phyloP scores from a whole-genome alignment of 164 flowering plant genomes.

The Dillenia turbinata region DNA sequence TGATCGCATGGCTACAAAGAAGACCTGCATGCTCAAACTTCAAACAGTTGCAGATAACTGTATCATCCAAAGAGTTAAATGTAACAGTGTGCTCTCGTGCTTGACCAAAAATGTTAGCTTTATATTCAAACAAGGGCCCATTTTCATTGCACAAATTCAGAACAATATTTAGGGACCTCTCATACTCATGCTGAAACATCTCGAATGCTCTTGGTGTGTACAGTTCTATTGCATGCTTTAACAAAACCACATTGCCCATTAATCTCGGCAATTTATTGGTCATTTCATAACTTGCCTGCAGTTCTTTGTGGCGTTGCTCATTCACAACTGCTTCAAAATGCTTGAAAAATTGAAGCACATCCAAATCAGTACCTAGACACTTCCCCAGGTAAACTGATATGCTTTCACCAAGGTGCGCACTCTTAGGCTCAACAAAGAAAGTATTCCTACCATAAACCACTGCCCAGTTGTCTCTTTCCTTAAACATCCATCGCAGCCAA shows the following conservation, averaged over 20 bases:
- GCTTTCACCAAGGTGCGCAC: slow-evolving; percentile 10
- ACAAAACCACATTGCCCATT: slow-evolving; percentile 9
- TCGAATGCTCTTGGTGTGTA: slow-evolving; percentile 17
- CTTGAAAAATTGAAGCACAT: slow-evolving; percentile 18
- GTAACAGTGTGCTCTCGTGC: slow-evolving; percentile 3
- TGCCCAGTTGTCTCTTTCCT: slow-evolving; percentile 20
- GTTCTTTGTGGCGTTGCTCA: slow-evolving; percentile 10
- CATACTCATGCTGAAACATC: slow-evolving; percentile 17
- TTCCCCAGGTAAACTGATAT: slow-evolving; percentile 4
- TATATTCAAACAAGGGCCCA: slow-evolving; percentile 10
- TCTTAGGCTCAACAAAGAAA: slow-evolving; percentile 7
- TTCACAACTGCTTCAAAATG: slow-evolving; percentile 17
- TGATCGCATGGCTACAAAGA: slow-evolving; percentile 16
- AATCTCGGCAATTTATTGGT: slow-evolving; percentile 8
- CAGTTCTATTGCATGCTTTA: slow-evolving; percentile 11
- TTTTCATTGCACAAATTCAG: slow-evolving; percentile 9
- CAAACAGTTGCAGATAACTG: slow-evolving; percentile 13
- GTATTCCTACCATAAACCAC: slow-evolving; percentile 15
- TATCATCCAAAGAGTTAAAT: slow-evolving; percentile 8
- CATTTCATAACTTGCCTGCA: slow-evolving; percentile 15
- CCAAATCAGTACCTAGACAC: slow-evolving; percentile 4
- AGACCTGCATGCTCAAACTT: slow-evolving; percentile 18
- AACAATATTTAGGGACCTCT: slow-evolving; percentile 7
- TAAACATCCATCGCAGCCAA: slow-evolving; percentile 19
- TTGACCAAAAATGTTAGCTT: slow-evolving; percentile 13